These are phyloP conservation scores for Cryptosporidium tyzzeri DNA, from an alignment of 169 alveolate genomes.

Conservation along the genomic window DNA sequence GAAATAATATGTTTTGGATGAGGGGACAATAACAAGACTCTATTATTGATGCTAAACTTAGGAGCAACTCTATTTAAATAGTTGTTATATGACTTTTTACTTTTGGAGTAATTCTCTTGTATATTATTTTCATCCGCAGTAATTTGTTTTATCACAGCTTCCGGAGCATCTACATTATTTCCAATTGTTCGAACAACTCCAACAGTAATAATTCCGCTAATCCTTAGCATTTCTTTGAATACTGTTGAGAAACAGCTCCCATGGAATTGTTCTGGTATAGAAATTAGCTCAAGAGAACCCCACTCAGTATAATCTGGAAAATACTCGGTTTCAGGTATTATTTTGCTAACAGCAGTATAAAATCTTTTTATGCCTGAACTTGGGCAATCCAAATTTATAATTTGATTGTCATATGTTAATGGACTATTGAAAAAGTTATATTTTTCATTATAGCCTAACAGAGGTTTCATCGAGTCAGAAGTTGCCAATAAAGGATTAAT, in stretches of 20 bases:
- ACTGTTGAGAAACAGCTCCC: conserved; percentile 43
- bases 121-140: not conserved
- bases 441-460: conserved; percentile 54
- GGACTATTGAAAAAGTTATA: conserved; percentile 65
- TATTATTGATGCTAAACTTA: conserved; percentile 33
- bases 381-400: not conserved
- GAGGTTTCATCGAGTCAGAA: conserved; percentile 57
- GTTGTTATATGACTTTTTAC: not conserved
- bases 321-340: conserved; percentile 10
- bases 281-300: conserved; percentile 67
- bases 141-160: conserved; percentile 2
- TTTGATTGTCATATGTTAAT: conserved; percentile 24
- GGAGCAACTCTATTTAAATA: conserved; percentile 22
- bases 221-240: conserved; percentile 41
- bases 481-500: conserved; percentile 66
- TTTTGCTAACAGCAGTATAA: conserved; percentile 25
- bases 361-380: conserved; percentile 24
- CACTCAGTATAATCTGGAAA: conserved; percentile 73
- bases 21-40: conserved; percentile 47
- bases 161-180: conserved; percentile 33
- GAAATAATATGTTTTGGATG: conserved; percentile 51
- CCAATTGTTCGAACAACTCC: conserved; percentile 44
- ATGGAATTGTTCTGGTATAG: conserved; percentile 42
- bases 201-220: conserved; percentile 43
- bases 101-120: not conserved